Base-by-base conservation (phyloP, 2,329 filamentous ascomycete species). In the Beauveria rudraprayagi region DNA sequence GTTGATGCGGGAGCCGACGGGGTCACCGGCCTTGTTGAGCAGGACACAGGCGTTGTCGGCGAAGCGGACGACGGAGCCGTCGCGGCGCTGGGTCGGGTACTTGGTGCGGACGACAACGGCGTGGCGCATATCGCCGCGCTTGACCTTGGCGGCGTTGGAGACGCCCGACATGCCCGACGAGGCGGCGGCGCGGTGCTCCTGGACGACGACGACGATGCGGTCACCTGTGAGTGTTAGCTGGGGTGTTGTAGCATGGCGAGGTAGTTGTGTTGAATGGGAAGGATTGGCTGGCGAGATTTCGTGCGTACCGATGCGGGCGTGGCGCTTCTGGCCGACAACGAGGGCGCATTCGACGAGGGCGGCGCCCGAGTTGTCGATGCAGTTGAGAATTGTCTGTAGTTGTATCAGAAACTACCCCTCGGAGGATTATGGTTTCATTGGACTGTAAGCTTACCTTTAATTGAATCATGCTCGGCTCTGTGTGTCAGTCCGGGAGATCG, bases 361-460 rank as follows among this genome's bases (percentile, higher is more conserved):
- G 68, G 94, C 94, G 73, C 94, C 94, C 66, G 94, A 97, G 82
- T 97, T 99, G 88, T 99, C 94, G 85, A 99, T 97, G 87, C 94
- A 97, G 79, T 94, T 97, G 70, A 99, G 85, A 85, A 99, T 91
- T 73, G 92, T 90, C 94, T 97, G 68, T 26, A 14, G 56, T 70
- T n/a, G 48, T 22, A 34, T 41, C 17, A 56, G 28, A 3, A 9
- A 55, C 16, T 26, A 8, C 5, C 28, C 8, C 41, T 11, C 43
- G 14, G 47, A 28, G 14, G 1, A 5, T 14, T 3, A 9, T 3
- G 14, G 17, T 1, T 6, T 5, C 5, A 28, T 3, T 8, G 4
- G 17, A n/a, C 16, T 16, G 1, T 5, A 43, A 63, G 64, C 54
- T 7, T 14, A 87, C 90, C 87, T 93, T 93, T 82, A 94, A 78